Evolutionary conservation across 805 yeast genomes (phyloP).

Genomic region (Peterozyma xylosa): DNA sequence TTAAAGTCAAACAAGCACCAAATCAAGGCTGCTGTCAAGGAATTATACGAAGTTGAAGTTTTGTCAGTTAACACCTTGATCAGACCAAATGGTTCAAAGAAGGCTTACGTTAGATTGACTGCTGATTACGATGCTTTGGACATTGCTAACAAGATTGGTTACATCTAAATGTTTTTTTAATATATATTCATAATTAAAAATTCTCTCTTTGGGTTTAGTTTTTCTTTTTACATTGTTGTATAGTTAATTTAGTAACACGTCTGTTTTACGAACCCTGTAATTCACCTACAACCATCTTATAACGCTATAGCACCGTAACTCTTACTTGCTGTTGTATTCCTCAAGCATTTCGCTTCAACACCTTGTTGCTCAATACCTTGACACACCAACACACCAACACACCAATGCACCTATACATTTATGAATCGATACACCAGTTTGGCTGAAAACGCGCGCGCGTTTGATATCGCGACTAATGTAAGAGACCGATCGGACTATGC

Average conservation of each 20-base stretch:
- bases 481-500: no score
- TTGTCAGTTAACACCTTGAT: constrained; percentile 91
- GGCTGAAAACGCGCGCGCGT: no score
- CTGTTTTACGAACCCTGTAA: not conserved
- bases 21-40: constrained; percentile 97
- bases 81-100: constrained; percentile 99
- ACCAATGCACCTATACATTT: no score
- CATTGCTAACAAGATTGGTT: constrained; percentile 99
- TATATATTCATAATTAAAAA: not conserved
- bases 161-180: constrained; percentile 54
- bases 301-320: no score
- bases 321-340: no score
- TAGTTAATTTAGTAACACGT: not conserved
- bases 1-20: constrained; percentile 96
- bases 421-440: no score
- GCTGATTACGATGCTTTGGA: constrained; percentile 99
- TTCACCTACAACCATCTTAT: no score
- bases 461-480: no score
- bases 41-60: constrained; percentile 94
- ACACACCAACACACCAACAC: no score
- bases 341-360: no score
- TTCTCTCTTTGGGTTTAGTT: no score
- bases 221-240: not conserved
- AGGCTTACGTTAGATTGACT: constrained; percentile 98
- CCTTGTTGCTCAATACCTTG: no score